Base-by-base conservation (phyloP, 225 moss, liverwort and hornwort species). In the Lunularia cruciata region DNA sequence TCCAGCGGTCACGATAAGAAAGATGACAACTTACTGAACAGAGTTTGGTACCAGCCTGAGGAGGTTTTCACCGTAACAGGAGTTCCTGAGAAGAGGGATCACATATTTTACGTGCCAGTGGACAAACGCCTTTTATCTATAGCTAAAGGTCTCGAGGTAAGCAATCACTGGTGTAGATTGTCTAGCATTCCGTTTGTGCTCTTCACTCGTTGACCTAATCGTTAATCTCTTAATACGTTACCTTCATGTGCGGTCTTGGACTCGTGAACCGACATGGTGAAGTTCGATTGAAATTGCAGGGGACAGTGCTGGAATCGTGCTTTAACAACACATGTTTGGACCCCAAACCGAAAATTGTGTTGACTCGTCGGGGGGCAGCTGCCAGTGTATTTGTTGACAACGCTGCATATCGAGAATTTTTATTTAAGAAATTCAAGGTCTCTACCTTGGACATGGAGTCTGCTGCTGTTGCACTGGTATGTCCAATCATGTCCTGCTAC, bases 401-500 rank as follows among this genome's bases (percentile, higher is more conserved):
- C 32, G 77, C 73, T 47, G 77, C 73, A 0, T 82, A 58, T 40
- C 59, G 81, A 19, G 27, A 28, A 27, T 82, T 82, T 25, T 19
- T 82, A 22, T 59, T 36, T 65, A 42, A 74, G 13, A 35, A 74
- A 13, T 82, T 68, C 57, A 61, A 82, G 14, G 56, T 77, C 23
- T 65, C 81, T n/a, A 43, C 73, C 11, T 61, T 82, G 14, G 81
- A 82, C 54, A 75, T 74, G 82, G 82, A 82, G 22, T 77, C 77
- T 3, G 48, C 82, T 28, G 77, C 82, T 5, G 43, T 77, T 8
- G 77, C 82, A 18, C 54, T 82, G 43, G 77, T 82, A 73, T 62
- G 62, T 60, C 34, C 6, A 26, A n/a, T n/a, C n/a, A n/a, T n/a
- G n/a, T n/a, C n/a, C n/a, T n/a, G n/a, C n/a, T n/a, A n/a, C n/a